These are phyloP conservation scores for Penicillium bovifimosum DNA, from an alignment of 495 filamentous ascomycete species.

Conservation along the genomic window DNA sequence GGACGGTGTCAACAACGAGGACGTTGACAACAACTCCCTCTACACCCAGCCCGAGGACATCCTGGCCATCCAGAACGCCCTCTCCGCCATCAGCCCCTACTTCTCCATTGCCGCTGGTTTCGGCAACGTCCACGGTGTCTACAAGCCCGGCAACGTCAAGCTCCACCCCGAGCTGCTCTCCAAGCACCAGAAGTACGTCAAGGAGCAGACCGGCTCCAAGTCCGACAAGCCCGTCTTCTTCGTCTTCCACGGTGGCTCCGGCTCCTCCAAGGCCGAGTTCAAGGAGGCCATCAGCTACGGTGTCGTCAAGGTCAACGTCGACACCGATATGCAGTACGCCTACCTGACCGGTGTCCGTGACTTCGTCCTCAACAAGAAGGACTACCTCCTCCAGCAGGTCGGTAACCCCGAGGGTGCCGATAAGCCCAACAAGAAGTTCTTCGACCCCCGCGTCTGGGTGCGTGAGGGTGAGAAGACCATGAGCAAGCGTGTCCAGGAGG, in stretches of 20 bases:
- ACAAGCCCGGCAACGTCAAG: slow-evolving; percentile 96
- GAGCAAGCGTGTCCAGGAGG: slow-evolving; percentile 71
- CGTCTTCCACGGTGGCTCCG: slow-evolving; percentile 98
- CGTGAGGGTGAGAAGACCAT: slow-evolving; percentile 98
- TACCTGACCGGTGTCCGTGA: slow-evolving; percentile 89
- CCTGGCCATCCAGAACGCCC: slow-evolving; percentile 76
- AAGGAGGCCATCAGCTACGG: slow-evolving; percentile 80
- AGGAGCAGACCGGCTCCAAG: slow-evolving; percentile 58
- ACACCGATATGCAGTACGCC: slow-evolving; percentile 66
- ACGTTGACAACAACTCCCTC: slow-evolving; percentile 89
- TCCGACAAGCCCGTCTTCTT: slow-evolving; percentile 94
- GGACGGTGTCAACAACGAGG: slow-evolving; percentile 68
- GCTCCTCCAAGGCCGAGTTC: slow-evolving; percentile 84
- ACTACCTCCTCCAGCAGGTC: slow-evolving; percentile 77
- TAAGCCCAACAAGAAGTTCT: slow-evolving; percentile 99
- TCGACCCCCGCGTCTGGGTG: slow-evolving; percentile 70
- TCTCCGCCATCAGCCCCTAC: slow-evolving; percentile 77
- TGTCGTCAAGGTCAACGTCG: slow-evolving; percentile 94
- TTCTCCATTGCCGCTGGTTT: slow-evolving; percentile 98
- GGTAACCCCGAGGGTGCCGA: slow-evolving; percentile 93
- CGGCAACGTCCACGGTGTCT: slow-evolving; percentile 98
- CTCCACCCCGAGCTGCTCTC: slow-evolving; percentile 88
- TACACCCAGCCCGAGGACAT: slow-evolving; percentile 99
- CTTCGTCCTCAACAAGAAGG: slow-evolving; percentile 90
- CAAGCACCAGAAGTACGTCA: slow-evolving; percentile 90